Evolutionary conservation across 1,139 yeast species (phyloP), one percentile per base, ranked within the genome.

Genomic region (Pichia sp.): DNA sequence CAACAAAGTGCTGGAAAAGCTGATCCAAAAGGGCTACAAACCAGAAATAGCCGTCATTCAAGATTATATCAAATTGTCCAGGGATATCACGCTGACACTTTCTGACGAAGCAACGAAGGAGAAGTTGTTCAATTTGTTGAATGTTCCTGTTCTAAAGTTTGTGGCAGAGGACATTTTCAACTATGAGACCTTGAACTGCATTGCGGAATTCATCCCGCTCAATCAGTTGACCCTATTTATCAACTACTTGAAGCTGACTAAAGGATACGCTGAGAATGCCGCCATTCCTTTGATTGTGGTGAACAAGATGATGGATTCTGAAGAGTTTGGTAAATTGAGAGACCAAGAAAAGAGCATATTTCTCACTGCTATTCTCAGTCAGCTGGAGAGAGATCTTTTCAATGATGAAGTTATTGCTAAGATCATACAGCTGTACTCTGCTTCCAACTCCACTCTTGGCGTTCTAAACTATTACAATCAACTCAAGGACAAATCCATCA

Each of bases 71-170:
- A 16, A 34, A 16, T 37, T 56, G n/a, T 34, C 36, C 11, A 34
- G 26, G 16, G 36, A 34, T n/a, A 9, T 7, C 7, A 7, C 26
- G 7, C 6, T 34, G 11, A 7, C 36, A 16, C 7, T 34, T 6
- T 7, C 7, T 34, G 26, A 34, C 11, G 11, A 34, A 7, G 7
- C 7, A 11, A 49, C 52, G 33, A 51, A 53, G 33, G 52, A 44
- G 36, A 35, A 55, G 37, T 40, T 59, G 6, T 59, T 58, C 43
- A 58, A 53, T 44, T 51, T 54, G 5, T 50, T 55, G 28, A 42
- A 11, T 11, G 8, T 7, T 9, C 26, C 16, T n/a, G 7, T 34
- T 7, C 11, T n/a, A 34, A 6, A 7, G 11, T 23, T n/a, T 7
- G 26, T 34, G 6, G 6, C 26, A 7, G 36, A 34, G 6, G 11